phyloP scores from a whole-genome alignment of 768 basidiomycete genomes.

The Mycena sanguinolenta region DNA sequence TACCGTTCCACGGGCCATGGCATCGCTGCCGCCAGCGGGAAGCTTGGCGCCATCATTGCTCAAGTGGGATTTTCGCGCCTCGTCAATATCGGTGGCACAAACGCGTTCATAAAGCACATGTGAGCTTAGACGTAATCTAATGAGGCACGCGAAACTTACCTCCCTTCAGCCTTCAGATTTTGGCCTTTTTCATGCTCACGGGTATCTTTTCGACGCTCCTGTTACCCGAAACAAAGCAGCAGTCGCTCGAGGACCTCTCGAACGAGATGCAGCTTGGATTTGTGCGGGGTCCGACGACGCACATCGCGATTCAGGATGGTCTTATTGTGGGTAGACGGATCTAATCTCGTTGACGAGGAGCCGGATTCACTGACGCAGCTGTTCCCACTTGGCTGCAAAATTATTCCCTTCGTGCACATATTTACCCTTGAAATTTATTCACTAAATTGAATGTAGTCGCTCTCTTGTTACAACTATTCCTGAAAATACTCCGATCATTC shows the following conservation, averaged over 20 bases:
- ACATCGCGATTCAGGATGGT: conserved; percentile 28
- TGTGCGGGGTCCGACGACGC: conserved; percentile 46
- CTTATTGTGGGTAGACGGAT: conserved; percentile 21
- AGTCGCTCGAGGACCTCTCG: conserved; percentile 78
- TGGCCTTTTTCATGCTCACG: conserved; percentile 89
- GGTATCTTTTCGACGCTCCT: conserved; percentile 87
- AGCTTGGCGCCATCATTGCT: conserved; percentile 85
- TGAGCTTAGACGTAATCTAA: conserved; percentile 48
- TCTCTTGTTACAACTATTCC: background rate
- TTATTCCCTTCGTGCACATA: background rate
- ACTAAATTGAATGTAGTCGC: background rate
- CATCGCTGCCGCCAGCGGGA: conserved; percentile 86
- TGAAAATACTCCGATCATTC: too few relatives aligned
- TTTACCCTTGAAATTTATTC: background rate
- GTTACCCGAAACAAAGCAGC: conserved; percentile 82
- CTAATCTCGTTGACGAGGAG: too few relatives aligned
- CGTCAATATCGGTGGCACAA: conserved; percentile 76
- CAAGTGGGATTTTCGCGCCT: conserved; percentile 83
- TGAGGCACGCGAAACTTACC: background rate
- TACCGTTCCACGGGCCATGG: conserved; percentile 90
- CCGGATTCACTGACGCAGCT: too few relatives aligned
- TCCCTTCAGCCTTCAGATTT: conserved; percentile 73
- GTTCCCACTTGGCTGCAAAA: too few relatives aligned
- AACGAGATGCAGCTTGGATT: conserved; percentile 78
- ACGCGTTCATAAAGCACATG: conserved; percentile 77